These are phyloP conservation scores for Ceratobasidium sp. DNA, from an alignment of 1,284 basidiomycete genomes.

Conservation along the genomic window DNA sequence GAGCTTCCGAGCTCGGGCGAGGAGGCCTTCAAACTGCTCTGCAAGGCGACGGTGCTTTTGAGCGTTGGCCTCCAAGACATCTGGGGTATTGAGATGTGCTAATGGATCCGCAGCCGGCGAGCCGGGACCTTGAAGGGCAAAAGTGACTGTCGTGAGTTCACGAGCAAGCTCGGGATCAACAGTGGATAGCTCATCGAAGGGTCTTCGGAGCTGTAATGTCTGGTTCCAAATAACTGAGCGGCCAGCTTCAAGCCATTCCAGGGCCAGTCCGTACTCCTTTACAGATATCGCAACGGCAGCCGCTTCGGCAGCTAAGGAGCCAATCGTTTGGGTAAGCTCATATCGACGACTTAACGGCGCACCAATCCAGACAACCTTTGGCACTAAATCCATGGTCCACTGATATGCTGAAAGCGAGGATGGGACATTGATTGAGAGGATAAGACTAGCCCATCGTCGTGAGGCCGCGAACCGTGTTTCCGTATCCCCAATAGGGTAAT, in stretches of 20 bases:
- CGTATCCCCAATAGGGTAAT: not conserved
- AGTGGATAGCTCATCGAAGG: not conserved
- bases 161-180: not conserved
- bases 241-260: conserved; percentile 4
- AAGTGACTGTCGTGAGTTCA: not conserved
- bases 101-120: not conserved
- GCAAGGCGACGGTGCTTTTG: not conserved
- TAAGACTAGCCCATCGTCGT: not conserved
- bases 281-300: not conserved
- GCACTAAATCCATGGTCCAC: not conserved
- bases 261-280: not conserved
- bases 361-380: not conserved
- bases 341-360: not conserved
- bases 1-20: not conserved
- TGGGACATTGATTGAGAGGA: not conserved
- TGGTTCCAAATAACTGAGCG: conserved; percentile 1
- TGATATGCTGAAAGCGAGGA: not conserved
- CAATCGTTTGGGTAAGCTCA: not conserved
- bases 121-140: not conserved
- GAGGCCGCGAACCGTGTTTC: not conserved
- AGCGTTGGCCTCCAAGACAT: not conserved
- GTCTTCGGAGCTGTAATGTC: not conserved
- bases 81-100: too few species aligned
- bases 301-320: not conserved
- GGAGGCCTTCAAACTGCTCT: not conserved